phyloP scores from a whole-genome alignment of 106 monocot genomes.

The Dendrobium catenatum region DNA sequence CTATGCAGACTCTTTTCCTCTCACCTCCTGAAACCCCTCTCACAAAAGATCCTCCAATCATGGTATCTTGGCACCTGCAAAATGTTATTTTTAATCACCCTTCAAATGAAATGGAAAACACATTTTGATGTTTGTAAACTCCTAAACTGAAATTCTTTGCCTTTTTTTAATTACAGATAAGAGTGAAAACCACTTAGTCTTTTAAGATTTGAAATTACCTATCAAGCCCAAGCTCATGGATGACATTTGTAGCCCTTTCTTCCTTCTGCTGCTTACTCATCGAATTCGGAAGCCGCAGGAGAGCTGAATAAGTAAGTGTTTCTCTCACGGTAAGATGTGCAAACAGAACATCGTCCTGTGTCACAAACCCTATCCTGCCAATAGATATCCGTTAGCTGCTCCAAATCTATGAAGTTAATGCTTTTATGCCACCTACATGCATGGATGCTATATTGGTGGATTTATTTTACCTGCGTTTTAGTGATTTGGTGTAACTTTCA shows the following conservation, averaged over 20 bases:
- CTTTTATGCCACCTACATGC: neutral
- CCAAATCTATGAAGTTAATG: neutral
- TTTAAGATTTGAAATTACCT: conserved; percentile 27
- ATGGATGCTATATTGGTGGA: neutral
- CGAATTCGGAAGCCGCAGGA: conserved; percentile 67
- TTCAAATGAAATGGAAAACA: neutral
- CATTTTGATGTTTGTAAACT: too few species aligned
- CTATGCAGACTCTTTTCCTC: conserved; percentile 84
- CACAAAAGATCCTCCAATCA: conserved; percentile 74
- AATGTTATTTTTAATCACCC: neutral
- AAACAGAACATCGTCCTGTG: conserved; percentile 79
- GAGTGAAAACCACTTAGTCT: neutral
- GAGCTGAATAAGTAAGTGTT: conserved; percentile 80
- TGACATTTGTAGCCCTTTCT: conserved; percentile 64
- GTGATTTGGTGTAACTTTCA: conserved; percentile 51
- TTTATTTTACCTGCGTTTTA: conserved; percentile 62
- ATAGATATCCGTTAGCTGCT: neutral
- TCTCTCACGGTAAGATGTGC: conserved; percentile 78
- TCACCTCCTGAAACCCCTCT: conserved; percentile 83
- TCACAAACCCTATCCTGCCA: conserved; percentile 81
- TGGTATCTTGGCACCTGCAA: conserved; percentile 74
- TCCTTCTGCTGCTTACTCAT: conserved; percentile 62
- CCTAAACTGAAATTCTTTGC: neutral
- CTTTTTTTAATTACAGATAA: neutral
- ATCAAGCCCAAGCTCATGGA: conserved; percentile 77